These are phyloP conservation scores for Camellia oleifera DNA, from an alignment of 179 eudicot genomes.

Conservation along the genomic window DNA sequence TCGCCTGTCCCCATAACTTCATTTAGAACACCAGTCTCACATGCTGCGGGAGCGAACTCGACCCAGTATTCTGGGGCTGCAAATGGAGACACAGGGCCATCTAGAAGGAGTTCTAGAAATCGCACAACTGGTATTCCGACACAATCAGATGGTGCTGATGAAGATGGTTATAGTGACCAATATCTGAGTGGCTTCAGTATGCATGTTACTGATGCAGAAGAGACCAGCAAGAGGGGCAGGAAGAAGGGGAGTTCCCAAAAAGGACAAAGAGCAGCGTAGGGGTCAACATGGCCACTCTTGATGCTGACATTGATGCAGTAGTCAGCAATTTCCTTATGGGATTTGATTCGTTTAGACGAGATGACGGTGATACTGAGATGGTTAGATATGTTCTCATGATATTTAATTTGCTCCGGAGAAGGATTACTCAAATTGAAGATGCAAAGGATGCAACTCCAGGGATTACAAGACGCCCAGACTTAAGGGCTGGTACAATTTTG, in stretches of 20 bases:
- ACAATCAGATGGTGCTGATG: constrained; percentile 15
- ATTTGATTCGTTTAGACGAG: constrained; percentile 5
- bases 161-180: constrained; percentile 28
- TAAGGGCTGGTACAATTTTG: constrained; percentile 40
- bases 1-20: constrained; percentile 52
- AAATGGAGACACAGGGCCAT: constrained; percentile 30
- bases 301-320: constrained; percentile 27
- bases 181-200: constrained; percentile 24
- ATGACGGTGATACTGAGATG: constrained; percentile 39
- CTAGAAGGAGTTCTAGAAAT: constrained; percentile 20
- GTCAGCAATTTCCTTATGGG: constrained; percentile 24
- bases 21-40: constrained; percentile 31
- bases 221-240: constrained; percentile 16
- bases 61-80: constrained; percentile 1
- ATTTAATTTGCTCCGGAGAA: constrained; percentile 47
- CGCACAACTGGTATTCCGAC: constrained; percentile 8
- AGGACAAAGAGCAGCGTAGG: constrained; percentile 13
- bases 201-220: constrained; percentile 30
- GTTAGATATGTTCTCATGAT: constrained; percentile 32
- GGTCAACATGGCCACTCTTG: constrained; percentile 5
- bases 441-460: constrained; percentile 33
- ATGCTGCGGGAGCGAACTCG: neutral
- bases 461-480: constrained; percentile 35
- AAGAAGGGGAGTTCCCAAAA: neutral
- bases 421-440: constrained; percentile 51